Evolutionary conservation across 2,329 filamentous ascomycete genomes (phyloP), one percentile per base, ranked within the genome.

Genomic region (Penicillium freii): DNA sequence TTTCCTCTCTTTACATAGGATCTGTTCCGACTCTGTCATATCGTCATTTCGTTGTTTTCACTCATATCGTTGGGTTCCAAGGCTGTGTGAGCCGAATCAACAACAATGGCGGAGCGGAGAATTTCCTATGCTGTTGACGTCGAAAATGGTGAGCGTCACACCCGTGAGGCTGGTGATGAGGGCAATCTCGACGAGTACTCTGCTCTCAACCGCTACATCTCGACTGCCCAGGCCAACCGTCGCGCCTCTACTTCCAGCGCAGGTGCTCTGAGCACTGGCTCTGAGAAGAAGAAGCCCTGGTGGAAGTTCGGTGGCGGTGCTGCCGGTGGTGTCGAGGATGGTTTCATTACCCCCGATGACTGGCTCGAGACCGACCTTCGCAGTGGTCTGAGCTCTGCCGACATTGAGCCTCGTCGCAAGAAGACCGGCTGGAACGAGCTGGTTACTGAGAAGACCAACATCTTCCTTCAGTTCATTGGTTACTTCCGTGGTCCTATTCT

Each of bases 371-470:
- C 87, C 69, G 84, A 90, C 71, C 84, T 90, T 73, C 81, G 81
- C 71, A 72, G 81, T 57, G 88, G 88, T 82, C 80, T 91, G 57
- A 78, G 78, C 58, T 71, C 74, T 54, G 62, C 71, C 60, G 85
- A 89, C 59, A 83, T 89, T 54, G 87, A 89, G 69, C 69, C 70
- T 51, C 84, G 88, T 68, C 81, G 88, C 66, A 88, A 84, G 78
- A 82, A 82, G 68, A 81, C 80, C 64, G 88, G 88, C 60, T 90
- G 77, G 79, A 91, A 90, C 78, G 88, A 91, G 74, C 80, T 91
- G 73, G 80, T 82, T 31, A 84, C 86, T 33, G 88, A 90, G 79
- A 90, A 90, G 81, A 85, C 87, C 77, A 90, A 90, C 79, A 78
- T 89, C 79, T 82, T 90, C 73, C 73, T 87, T 72, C 87, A 90